These are phyloP conservation scores for Alternaria brassicicola DNA, from an alignment of 2,329 filamentous ascomycete species.

Conservation along the genomic window DNA sequence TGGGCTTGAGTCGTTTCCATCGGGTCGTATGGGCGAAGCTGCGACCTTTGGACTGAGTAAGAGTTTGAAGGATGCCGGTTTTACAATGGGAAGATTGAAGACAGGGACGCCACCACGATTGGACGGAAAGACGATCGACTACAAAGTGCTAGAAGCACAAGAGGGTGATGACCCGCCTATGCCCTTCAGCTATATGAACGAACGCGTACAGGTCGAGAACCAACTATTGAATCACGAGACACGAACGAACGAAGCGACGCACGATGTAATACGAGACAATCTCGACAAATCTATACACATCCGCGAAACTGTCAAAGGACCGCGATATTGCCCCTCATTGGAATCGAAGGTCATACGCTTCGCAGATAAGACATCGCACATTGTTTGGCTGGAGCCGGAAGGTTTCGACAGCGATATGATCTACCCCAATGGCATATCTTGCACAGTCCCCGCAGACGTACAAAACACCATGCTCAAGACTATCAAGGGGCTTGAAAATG, in stretches of 20 bases:
- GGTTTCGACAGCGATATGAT: constrained; percentile 88
- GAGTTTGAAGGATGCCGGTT: constrained; percentile 85
- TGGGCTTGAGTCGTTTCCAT: constrained; percentile 80
- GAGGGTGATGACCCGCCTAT: constrained; percentile 81
- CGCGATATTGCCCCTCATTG: constrained; percentile 92
- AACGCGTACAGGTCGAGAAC: constrained; percentile 74
- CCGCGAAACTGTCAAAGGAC: constrained; percentile 90
- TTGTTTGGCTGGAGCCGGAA: constrained; percentile 97
- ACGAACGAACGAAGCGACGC: constrained; percentile 81
- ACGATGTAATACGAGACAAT: constrained; percentile 84
- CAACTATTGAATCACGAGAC: constrained; percentile 89
- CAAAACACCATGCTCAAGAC: constrained; percentile 86
- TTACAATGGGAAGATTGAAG: constrained; percentile 87
- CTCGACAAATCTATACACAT: constrained; percentile 98
- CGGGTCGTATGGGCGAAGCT: constrained; percentile 90
- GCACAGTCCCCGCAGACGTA: constrained; percentile 90
- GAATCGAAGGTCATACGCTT: constrained; percentile 95
- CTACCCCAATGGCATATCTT: constrained; percentile 95
- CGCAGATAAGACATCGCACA: constrained; percentile 76
- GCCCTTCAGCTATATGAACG: constrained; percentile 91
- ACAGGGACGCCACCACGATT: constrained; percentile 93
- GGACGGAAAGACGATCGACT: constrained; percentile 82
- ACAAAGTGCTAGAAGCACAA: constrained; percentile 72
- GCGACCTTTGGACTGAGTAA: constrained; percentile 93
- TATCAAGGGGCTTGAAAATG: constrained; percentile 85